A percentile compares a stretch with the other conserved stretches of the same genome.
Evolutionary conservation across 108 stramenopile genomes (phyloP).

Genomic region (Epipyxis sp.): DNA sequence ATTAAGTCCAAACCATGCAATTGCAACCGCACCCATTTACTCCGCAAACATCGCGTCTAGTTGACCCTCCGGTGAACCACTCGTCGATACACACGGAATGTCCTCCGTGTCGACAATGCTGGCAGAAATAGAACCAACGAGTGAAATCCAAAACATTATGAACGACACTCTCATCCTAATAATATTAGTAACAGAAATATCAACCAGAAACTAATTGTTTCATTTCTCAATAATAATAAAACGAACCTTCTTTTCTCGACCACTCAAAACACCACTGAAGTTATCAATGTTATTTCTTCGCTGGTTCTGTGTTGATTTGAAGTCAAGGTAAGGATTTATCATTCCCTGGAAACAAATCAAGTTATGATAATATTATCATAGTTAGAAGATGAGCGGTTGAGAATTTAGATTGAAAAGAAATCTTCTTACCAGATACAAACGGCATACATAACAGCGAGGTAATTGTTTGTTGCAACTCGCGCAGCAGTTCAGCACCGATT

Average conservation of each 20-base stretch:
- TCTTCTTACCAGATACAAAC: neutral
- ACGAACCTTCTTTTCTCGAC: too few species aligned
- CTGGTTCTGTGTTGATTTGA: neutral
- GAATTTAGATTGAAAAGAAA: neutral
- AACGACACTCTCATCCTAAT: neutral
- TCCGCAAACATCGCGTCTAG: neutral
- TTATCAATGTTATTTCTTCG: neutral
- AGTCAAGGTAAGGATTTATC: neutral
- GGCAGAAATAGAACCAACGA: neutral
- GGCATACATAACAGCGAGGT: neutral
- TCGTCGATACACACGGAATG: neutral
- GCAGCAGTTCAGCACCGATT: too few species aligned
- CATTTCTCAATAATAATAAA: too few species aligned
- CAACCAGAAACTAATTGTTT: too few species aligned
- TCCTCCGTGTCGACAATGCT: neutral
- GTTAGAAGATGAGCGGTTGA: neutral
- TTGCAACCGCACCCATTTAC: neutral
- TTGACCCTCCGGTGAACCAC: neutral
- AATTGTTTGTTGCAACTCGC: neutral
- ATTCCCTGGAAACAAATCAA: neutral
- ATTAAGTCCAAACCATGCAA: neutral
- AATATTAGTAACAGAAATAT: too few species aligned
- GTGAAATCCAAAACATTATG: neutral
- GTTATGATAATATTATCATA: too few species aligned
- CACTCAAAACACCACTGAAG: neutral